Evolutionary conservation across 495 filamentous ascomycete genomes (phyloP), one percentile per base, ranked within the genome.

Genomic region (Trichoderma erinaceum): DNA sequence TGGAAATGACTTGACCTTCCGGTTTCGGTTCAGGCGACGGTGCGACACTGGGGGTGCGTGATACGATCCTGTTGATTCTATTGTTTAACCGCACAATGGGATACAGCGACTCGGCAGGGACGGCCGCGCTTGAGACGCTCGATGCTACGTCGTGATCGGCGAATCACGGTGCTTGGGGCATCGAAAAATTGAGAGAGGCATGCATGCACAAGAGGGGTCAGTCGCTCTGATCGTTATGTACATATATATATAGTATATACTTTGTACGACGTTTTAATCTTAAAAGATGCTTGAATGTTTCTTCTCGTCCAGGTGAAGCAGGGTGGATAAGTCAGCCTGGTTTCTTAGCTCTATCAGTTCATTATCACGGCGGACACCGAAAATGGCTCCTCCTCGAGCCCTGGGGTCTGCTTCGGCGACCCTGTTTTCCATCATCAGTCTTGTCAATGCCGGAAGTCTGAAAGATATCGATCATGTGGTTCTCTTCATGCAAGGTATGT

Each of bases 401-500:
- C 23, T 61, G 11, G 56, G 25, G 56, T 25, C 27, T 6, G 56
- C 56, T 18, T 61, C 56, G 56, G 56, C 25, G 56, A 61, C 56
- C 25, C 16, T 61, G 13, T 11, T 61, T 15, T 4, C 23, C 56
- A 32, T 73, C 29, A 64, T 73, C 21, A 61, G 64, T 6, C 75
- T 74, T 63, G 78, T 70, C 11, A 25, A 58, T 16, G 79, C 76
- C 41, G 82, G 78, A 3, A 80, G 81, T 16, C 69, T 86, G 35
- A 77, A 76, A 27, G 82, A 84, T 70, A 84, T 86, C 68, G 77
- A 86, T 41, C 84, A 86, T 80, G 83, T 86, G 18, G 79, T 86
- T 7, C 79, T 86, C 38, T 86, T 86, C 75, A 86, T 86, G 84
- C 84, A 86, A 71, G 84, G 84, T 73, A 82, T 82, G 68, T 21